Evolutionary conservation across 2,329 filamentous ascomycete genomes (phyloP).

Genomic region (Grosmannia huntii): DNA sequence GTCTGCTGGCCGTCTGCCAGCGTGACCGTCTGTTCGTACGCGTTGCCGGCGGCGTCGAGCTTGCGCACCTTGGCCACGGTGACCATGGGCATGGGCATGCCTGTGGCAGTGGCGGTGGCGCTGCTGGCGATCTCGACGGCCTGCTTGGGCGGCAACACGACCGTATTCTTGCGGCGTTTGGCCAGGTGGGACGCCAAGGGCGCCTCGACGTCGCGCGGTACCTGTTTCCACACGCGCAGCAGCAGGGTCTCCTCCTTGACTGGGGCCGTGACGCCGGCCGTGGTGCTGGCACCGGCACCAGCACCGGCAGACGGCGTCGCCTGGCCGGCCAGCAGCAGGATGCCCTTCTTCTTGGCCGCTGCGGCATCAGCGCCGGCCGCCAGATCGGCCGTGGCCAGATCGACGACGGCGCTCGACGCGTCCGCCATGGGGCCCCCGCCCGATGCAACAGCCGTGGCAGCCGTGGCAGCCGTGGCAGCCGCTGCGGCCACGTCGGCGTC

Average conservation of each 20-base stretch:
- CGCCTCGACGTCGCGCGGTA: slow-evolving; percentile 44
- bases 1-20: slow-evolving; percentile 62
- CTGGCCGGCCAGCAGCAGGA: not conserved
- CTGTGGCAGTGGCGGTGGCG: slow-evolving; percentile 10
- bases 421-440: not conserved
- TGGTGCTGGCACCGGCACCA: not conserved
- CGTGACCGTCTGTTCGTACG: slow-evolving; percentile 73
- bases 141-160: slow-evolving; percentile 40
- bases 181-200: slow-evolving; percentile 41
- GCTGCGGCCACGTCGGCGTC: slow-evolving; percentile 27
- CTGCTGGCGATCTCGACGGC: slow-evolving; percentile 27
- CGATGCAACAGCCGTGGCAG: not conserved
- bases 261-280: not conserved
- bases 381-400: not conserved
- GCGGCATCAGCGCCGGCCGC: not conserved
- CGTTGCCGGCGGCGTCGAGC: slow-evolving; percentile 65
- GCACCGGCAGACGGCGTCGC: not conserved
- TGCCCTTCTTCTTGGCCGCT: not conserved
- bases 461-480: not conserved
- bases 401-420: not conserved
- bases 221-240: slow-evolving; percentile 48
- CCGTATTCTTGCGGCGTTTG: slow-evolving; percentile 46
- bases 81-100: slow-evolving; percentile 44
- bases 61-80: slow-evolving; percentile 71
- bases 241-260: slow-evolving; percentile 29